Evolutionary conservation across 345 rosid genomes (phyloP).

Genomic region (Rhodamnia argentea): DNA sequence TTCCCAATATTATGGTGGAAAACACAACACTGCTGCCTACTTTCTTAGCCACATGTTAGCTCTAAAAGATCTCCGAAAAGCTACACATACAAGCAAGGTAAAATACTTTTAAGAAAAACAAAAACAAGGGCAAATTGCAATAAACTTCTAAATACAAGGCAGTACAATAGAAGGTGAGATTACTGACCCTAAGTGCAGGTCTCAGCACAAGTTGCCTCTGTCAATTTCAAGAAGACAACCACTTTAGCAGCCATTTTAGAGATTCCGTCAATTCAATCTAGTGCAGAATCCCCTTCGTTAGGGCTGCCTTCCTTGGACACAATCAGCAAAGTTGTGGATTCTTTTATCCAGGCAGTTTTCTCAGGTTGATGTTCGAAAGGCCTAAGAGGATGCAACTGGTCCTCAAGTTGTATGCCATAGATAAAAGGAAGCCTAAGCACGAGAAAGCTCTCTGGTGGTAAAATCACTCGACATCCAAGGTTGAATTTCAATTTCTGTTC

Average conservation of each 20-base stretch:
- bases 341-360: slow-evolving; percentile 62
- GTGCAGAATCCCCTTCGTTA: slow-evolving; percentile 9
- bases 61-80: neutral
- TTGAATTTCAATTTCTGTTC: slow-evolving; percentile 49
- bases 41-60: neutral
- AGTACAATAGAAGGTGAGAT: neutral
- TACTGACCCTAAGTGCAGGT: neutral
- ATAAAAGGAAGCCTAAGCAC: slow-evolving; percentile 67
- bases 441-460: slow-evolving; percentile 82
- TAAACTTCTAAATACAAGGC: neutral
- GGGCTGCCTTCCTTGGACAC: slow-evolving; percentile 38
- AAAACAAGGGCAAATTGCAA: neutral
- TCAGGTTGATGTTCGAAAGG: slow-evolving; percentile 63
- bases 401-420: slow-evolving; percentile 57
- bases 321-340: slow-evolving; percentile 55
- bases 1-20: neutral
- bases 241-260: neutral
- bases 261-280: neutral
- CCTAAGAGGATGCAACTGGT: slow-evolving; percentile 44
- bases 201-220: slow-evolving; percentile 1
- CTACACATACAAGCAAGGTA: neutral
- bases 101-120: neutral
- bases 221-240: slow-evolving; percentile 4
- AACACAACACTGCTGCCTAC: neutral
- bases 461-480: slow-evolving; percentile 56